Evolutionary conservation across 257 asterid species (phyloP), one percentile per base, ranked within the genome.

Genomic region (Nicotiana tabacum): DNA sequence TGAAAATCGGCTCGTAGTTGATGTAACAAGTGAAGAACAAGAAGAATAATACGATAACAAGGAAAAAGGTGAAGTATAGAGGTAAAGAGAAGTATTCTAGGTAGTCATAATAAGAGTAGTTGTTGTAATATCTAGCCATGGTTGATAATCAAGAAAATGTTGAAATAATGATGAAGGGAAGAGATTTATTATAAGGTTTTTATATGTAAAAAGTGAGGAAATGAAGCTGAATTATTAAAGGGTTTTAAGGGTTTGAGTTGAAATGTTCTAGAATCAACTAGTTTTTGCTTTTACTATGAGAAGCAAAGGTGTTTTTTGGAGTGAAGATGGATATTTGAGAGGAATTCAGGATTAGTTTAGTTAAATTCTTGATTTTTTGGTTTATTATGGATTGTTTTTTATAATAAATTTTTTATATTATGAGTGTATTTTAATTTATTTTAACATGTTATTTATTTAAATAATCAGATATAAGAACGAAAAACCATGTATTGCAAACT

Each of bases 21-120:
- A 93, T 86, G 94, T 89, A 94, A 97, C 98, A 93, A 21, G 92
- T 91, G 90, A 94, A 88, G 21, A 83, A 37, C 85, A 94, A 66
- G 90, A 93, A 90, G 72, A 92, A 51, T 86, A 92, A 89, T 67
- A 92, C 77, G 39, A 88, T 76, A 17, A 86, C 82, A 5, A 94
- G 84, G 85, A 93, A 88, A 91, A 92, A 88, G 79, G 89, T 80
- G 80, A 94, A 88, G 84, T 89, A 91, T 85, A 91, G 81, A 48
- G 97, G 98, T 15, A 92, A 62, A 21, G 97, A 87, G 55, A 93
- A 87, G 85, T 93, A 86, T 46, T 88, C 91, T 46, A 91, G 86
- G 85, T 88, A 93, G 32, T 94, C 92, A 77, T 90, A 81, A 87
- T 90, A 91, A 64, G 90, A 83, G 6, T 89, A 77, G 90, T 87